Percentiles rank a stretch among this genome's conserved stretches.
phyloP scores from a whole-genome alignment of 1,284 basidiomycete species.

The Trichosporon coremiiforme region DNA sequence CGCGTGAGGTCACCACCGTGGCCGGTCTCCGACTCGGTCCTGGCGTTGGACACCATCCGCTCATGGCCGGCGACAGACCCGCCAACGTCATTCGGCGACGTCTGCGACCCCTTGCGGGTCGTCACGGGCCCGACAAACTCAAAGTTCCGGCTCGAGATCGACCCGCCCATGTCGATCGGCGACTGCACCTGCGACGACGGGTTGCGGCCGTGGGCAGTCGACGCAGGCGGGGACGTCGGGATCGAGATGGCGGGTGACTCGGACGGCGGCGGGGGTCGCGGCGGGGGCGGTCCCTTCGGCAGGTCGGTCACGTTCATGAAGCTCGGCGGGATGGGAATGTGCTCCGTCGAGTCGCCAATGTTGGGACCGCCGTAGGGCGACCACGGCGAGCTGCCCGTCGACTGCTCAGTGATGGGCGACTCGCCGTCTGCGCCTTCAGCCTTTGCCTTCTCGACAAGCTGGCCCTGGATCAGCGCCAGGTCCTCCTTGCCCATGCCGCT shows the following conservation, averaged over 20 bases:
- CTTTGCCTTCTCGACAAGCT: constrained; percentile 47
- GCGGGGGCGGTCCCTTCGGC: constrained; percentile 27
- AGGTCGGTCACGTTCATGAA: constrained; percentile 24
- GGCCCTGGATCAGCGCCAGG: constrained; percentile 41
- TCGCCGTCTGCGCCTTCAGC: constrained; percentile 34
- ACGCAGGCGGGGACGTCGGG: not conserved
- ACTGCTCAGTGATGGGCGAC: not conserved
- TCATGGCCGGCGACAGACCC: not conserved
- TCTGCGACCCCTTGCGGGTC: not conserved
- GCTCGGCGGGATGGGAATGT: constrained; percentile 9
- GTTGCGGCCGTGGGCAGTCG: not conserved
- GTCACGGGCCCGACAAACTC: not conserved
- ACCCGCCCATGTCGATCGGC: constrained; percentile 5
- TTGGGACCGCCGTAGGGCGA: not conserved
- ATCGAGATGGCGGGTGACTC: not conserved
- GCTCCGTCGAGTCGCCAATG: constrained; percentile 16
- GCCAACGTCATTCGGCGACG: not conserved
- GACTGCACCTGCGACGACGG: constrained; percentile 16
- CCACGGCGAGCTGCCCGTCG: not conserved
- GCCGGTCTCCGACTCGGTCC: not conserved
- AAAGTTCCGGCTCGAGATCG: constrained; percentile 5
- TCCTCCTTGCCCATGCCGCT: constrained; percentile 47
- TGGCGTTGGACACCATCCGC: constrained; percentile 8
- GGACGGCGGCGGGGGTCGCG: constrained; percentile 24
- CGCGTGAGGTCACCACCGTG: constrained; percentile 3